These are phyloP conservation scores for Chimonanthus praecox DNA, from an alignment of 164 flowering plant genomes.

Conservation along the genomic window DNA sequence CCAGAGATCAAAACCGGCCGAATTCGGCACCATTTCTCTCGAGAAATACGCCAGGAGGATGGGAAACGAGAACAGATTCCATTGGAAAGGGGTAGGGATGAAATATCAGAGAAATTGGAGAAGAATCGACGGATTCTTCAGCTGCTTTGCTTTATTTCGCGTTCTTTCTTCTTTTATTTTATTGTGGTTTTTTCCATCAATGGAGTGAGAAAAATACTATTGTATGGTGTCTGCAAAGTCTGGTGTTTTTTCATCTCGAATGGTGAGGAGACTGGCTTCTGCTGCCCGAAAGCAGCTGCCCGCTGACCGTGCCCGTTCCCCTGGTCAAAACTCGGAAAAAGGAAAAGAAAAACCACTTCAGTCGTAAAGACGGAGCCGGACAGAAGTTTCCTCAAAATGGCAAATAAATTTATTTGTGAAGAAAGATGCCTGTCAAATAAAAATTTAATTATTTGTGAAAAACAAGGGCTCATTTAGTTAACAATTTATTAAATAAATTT, in stretches of 20 bases:
- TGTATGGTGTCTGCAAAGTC: slow-evolving; percentile 15
- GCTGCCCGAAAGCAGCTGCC: slow-evolving; percentile 1
- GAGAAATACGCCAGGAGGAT: slow-evolving; percentile 1
- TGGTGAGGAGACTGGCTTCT: background rate
- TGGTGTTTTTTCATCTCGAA: background rate
- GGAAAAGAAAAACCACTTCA: too few species aligned
- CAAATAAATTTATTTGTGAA: too few species aligned
- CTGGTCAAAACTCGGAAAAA: background rate
- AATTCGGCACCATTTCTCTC: slow-evolving; percentile 20
- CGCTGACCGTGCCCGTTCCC: background rate
- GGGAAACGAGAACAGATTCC: slow-evolving; percentile 9
- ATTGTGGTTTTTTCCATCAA: slow-evolving; percentile 22
- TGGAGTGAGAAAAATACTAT: slow-evolving; percentile 15
- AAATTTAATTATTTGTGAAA: too few species aligned
- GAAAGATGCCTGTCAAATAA: too few species aligned
- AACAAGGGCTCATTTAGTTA: too few species aligned
- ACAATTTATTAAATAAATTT: too few species aligned
- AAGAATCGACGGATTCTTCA: slow-evolving; percentile 3
- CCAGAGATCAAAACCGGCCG: background rate
- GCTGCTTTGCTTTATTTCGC: background rate
- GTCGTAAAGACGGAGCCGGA: too few species aligned
- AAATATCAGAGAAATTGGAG: background rate
- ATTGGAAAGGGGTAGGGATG: background rate
- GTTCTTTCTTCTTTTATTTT: slow-evolving; percentile 3
- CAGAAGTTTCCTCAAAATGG: too few species aligned